Conservation (phyloP, 2,329 filamentous ascomycete species). For the Fusarium virguliforme region DNA sequence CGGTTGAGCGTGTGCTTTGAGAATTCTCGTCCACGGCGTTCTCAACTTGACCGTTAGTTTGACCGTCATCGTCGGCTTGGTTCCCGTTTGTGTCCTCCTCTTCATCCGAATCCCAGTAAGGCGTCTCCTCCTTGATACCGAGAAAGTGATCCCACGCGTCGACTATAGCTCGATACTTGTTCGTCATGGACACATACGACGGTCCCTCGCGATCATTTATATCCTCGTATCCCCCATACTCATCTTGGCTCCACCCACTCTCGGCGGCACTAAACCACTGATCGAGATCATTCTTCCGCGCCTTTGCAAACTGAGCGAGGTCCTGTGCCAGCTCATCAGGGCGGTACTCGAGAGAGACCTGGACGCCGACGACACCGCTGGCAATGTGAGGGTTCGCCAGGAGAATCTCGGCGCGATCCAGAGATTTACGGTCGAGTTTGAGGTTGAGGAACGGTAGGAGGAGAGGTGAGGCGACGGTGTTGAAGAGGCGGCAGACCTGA, state of each 20-base stretch:
- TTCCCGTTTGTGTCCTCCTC: neutral
- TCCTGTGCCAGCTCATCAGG: neutral
- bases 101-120: neutral
- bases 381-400: neutral
- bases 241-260: neutral
- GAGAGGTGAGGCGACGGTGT: neutral
- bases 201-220: no score
- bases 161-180: neutral
- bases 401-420: neutral
- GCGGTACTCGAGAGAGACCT: conserved; percentile 5
- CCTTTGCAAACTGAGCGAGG: neutral
- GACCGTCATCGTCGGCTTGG: no score
- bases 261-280: neutral
- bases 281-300: neutral
- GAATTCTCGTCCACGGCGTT: no score
- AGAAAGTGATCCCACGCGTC: conserved; percentile 1
- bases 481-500: neutral
- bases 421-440: neutral
- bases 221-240: no score
- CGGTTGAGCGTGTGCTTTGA: no score
- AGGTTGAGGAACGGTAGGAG: neutral
- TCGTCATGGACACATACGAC: no score
- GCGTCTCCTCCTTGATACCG: neutral
- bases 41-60: no score
- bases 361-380: neutral